phyloP scores from a whole-genome alignment of 2,329 filamentous ascomycete genomes.

The Pseudogymnoascus sp. region DNA sequence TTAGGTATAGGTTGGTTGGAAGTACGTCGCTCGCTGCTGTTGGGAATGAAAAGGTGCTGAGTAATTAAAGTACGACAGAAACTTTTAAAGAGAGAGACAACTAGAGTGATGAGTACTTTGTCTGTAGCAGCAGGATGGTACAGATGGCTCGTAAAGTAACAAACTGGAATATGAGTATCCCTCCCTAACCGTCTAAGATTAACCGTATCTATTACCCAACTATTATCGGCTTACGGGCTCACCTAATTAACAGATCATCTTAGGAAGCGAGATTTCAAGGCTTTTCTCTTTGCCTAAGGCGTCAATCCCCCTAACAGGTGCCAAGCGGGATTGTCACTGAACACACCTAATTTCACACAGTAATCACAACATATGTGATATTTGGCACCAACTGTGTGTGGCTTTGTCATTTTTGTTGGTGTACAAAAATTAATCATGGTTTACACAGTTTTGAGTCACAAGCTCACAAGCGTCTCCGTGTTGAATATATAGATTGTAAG shows the following conservation, averaged over 20 bases:
- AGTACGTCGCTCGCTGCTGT: not conserved
- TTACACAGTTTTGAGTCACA: not conserved
- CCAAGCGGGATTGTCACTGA: not conserved
- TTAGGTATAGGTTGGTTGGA: not conserved
- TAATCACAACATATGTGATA: constrained; percentile 1
- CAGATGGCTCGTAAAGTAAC: not conserved
- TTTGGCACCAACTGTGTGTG: not conserved
- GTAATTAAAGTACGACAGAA: too few relatives aligned
- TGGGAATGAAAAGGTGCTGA: too few relatives aligned
- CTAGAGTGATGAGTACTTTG: too few relatives aligned
- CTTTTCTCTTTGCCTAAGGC: not conserved
- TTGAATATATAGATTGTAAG: not conserved
- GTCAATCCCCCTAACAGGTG: not conserved
- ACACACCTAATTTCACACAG: not conserved
- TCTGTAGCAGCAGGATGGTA: too few relatives aligned
- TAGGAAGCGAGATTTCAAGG: not conserved
- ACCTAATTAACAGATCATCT: not conserved
- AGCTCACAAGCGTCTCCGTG: not conserved
- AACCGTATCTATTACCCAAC: too few relatives aligned
- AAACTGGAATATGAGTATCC: not conserved
- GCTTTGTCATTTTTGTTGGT: not conserved
- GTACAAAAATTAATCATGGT: too few relatives aligned
- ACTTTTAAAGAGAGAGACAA: too few relatives aligned
- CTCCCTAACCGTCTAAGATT: too few relatives aligned
- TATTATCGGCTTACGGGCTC: not conserved